These are phyloP conservation scores for Yamagishiella unicocca DNA, from an alignment of 139 green algal genomes.

Conservation along the genomic window DNA sequence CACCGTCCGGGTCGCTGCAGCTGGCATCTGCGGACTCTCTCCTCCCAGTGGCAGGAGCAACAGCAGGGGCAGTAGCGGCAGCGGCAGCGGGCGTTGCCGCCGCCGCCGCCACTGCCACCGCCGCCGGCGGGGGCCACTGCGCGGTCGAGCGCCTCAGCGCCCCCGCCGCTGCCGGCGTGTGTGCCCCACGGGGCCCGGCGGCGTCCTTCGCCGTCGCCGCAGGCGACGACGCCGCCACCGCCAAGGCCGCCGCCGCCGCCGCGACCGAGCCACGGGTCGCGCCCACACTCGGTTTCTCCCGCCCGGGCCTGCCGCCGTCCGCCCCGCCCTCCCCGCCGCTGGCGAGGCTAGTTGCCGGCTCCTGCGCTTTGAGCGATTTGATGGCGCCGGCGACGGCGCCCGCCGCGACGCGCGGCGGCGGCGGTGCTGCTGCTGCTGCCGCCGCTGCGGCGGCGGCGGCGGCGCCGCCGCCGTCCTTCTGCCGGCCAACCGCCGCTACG, in stretches of 20 bases:
- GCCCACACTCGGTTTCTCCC: background rate
- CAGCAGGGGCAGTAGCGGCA: no score
- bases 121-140: background rate
- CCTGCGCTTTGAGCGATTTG: background rate
- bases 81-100: no score
- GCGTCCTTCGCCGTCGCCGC: background rate
- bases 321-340: background rate
- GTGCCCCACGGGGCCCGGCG: no score
- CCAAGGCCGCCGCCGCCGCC: constrained; percentile 18
- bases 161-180: no score
- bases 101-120: background rate
- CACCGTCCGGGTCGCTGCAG: background rate
- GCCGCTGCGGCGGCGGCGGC: background rate
- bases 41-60: background rate
- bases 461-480: background rate
- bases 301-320: background rate
- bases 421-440: background rate
- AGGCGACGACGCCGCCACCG: background rate
- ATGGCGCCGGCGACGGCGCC: background rate
- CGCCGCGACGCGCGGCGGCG: background rate
- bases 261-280: background rate
- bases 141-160: background rate
- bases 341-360: no score
- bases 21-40: background rate
- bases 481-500: background rate